A percentile compares a stretch with the other conserved stretches of the same genome.
Conservation (phyloP, 73 alveolate genomes). For the Effrenium voratum region DNA sequence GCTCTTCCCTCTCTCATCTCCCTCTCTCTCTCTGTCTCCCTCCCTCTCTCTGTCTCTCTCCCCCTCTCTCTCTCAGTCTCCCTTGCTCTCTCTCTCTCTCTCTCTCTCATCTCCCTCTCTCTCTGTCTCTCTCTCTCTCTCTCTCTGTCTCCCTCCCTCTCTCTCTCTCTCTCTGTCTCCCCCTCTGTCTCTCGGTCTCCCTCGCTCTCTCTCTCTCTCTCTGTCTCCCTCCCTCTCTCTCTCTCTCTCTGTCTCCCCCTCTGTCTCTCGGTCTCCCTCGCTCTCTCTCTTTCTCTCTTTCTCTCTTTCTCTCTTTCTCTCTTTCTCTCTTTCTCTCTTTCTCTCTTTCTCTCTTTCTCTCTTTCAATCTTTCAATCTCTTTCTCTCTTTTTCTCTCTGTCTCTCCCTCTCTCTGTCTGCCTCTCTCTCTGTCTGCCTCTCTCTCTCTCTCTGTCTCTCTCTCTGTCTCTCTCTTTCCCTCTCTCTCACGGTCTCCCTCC, state of each 20-base stretch:
- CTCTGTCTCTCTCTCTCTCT: background rate
- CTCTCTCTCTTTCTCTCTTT: no score
- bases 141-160: background rate
- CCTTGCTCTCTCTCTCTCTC: background rate
- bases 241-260: no score
- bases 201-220: no score
- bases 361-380: background rate
- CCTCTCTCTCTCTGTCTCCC: no score
- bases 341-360: background rate
- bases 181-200: no score
- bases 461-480: no score
- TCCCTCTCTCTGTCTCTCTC: background rate
- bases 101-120: background rate
- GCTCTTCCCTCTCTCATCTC: background rate
- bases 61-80: background rate
- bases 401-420: no score
- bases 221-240: no score
- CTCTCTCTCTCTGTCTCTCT: no score
- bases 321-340: background rate
- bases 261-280: no score
- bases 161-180: background rate
- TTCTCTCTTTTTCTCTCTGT: background rate
- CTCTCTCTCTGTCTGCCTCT: no score
- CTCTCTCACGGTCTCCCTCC: no score
- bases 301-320: background rate